Conservation (phyloP, 805 yeast genomes). For the Scheffersomyces stipitis region DNA sequence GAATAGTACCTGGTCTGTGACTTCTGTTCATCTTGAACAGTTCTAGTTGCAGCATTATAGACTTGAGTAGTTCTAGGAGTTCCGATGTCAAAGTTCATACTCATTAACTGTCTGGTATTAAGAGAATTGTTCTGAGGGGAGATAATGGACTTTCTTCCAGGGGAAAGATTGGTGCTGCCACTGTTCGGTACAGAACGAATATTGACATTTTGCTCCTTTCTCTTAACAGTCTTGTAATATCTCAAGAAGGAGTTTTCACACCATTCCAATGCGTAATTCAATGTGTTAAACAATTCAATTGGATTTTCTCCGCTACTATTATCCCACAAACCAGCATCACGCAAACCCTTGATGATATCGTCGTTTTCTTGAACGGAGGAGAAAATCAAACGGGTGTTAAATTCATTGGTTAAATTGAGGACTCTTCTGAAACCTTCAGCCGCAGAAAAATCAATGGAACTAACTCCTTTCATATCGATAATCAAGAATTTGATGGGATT, state of each 20-base stretch:
- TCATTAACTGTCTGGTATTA: slow-evolving; percentile 12
- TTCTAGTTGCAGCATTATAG: slow-evolving; percentile 50
- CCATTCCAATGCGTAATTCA: slow-evolving; percentile 93
- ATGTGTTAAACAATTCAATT: slow-evolving; percentile 68
- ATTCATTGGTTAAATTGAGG: slow-evolving; percentile 70
- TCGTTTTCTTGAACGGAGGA: slow-evolving; percentile 74
- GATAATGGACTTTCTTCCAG: not conserved
- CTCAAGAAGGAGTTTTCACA: slow-evolving; percentile 87
- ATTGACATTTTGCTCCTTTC: slow-evolving; percentile 12
- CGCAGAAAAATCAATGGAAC: slow-evolving; percentile 86
- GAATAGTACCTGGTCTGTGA: slow-evolving; percentile 47
- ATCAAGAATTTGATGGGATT: slow-evolving; percentile 78
- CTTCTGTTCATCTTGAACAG: slow-evolving; percentile 42
- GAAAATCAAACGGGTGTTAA: slow-evolving; percentile 68
- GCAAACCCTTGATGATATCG: slow-evolving; percentile 65
- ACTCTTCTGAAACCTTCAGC: slow-evolving; percentile 93
- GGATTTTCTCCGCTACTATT: slow-evolving; percentile 29
- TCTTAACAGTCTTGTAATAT: slow-evolving; percentile 47
- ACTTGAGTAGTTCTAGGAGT: slow-evolving; percentile 57
- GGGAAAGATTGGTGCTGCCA: not conserved
- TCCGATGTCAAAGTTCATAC: slow-evolving; percentile 30
- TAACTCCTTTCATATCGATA: slow-evolving; percentile 80
- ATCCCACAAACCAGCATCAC: slow-evolving; percentile 81
- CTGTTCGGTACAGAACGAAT: slow-evolving; percentile 1
- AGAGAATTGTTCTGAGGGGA: slow-evolving; percentile 1